Evolutionary conservation across 768 basidiomycete genomes (phyloP).

Genomic region (Agaricus blazei): DNA sequence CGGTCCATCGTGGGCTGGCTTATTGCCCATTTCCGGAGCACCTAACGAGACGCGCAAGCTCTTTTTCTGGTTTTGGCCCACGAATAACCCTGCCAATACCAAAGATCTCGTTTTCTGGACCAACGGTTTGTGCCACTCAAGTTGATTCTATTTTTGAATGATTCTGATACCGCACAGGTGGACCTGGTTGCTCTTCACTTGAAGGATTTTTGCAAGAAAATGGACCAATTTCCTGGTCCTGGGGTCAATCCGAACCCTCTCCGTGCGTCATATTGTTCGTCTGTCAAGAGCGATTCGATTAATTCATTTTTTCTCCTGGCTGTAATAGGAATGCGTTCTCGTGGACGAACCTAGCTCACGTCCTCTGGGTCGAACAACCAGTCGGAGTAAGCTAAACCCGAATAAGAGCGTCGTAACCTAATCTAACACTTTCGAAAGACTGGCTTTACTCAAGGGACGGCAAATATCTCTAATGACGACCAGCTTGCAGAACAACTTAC

Average conservation of each 20-base stretch:
- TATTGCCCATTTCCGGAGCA: conserved; percentile 61
- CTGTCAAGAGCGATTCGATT: not conserved
- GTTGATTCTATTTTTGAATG: conserved; percentile 27
- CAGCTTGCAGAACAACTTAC: conserved; percentile 44
- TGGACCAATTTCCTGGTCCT: conserved; percentile 69
- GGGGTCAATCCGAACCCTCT: conserved; percentile 58
- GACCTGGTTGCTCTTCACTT: conserved; percentile 72
- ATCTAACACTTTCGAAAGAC: conserved; percentile 28
- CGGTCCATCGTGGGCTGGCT: conserved; percentile 71
- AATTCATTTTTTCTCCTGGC: not conserved
- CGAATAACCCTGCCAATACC: conserved; percentile 61
- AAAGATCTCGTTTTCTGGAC: conserved; percentile 79
- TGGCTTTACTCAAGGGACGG: conserved; percentile 63
- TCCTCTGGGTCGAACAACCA: conserved; percentile 78
- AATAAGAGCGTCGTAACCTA: conserved; percentile 43
- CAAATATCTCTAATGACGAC: conserved; percentile 54
- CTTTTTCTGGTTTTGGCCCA: conserved; percentile 85
- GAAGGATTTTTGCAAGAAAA: conserved; percentile 73
- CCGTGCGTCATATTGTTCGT: conserved; percentile 15
- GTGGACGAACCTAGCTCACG: conserved; percentile 76
- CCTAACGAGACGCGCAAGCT: conserved; percentile 68
- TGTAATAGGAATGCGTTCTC: conserved; percentile 49
- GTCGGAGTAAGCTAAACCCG: conserved; percentile 69
- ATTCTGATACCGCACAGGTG: conserved; percentile 51
- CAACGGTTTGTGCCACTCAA: conserved; percentile 28